Evolutionary conservation across 345 rosid species (phyloP).

Genomic region (Hypericum perforatum): DNA sequence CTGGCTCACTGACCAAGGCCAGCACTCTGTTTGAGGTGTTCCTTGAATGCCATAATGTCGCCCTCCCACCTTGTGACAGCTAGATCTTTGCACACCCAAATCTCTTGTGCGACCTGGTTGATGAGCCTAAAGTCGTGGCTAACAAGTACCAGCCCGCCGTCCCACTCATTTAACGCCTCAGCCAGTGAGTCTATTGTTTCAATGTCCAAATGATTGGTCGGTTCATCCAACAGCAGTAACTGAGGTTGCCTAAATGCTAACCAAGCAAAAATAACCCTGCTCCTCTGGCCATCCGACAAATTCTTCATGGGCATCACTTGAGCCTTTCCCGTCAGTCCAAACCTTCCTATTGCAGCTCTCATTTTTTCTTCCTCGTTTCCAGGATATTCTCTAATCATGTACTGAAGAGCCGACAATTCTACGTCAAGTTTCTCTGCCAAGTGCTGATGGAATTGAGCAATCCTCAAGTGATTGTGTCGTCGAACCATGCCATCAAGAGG

Average conservation of each 20-base stretch:
- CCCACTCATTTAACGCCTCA: conserved; percentile 83
- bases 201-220: conserved; percentile 93
- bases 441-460: conserved; percentile 95
- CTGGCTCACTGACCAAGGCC: conserved; percentile 42
- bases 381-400: conserved; percentile 78
- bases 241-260: conserved; percentile 93
- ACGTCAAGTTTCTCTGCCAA: conserved; percentile 90
- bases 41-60: conserved; percentile 76
- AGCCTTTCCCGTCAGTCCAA: conserved; percentile 89
- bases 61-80: conserved; percentile 67
- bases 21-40: conserved; percentile 67
- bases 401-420: conserved; percentile 69
- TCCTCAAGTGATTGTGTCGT: conserved; percentile 89
- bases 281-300: conserved; percentile 94
- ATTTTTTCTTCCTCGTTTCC: conserved; percentile 95
- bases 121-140: conserved; percentile 90
- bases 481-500: conserved; percentile 96
- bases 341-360: conserved; percentile 86
- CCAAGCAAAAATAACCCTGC: conserved; percentile 96
- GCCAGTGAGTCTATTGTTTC: conserved; percentile 94
- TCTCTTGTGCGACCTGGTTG: conserved; percentile 81
- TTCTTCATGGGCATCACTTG: conserved; percentile 98
- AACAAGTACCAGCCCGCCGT: conserved; percentile 75
- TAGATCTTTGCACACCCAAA: conserved; percentile 80
- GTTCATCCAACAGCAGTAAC: conserved; percentile 84